A percentile compares a stretch with the other conserved stretches of the same genome.
These are phyloP conservation scores for Trichoderma pleuroti DNA, from an alignment of 2,329 filamentous ascomycete genomes.

Conservation along the genomic window DNA sequence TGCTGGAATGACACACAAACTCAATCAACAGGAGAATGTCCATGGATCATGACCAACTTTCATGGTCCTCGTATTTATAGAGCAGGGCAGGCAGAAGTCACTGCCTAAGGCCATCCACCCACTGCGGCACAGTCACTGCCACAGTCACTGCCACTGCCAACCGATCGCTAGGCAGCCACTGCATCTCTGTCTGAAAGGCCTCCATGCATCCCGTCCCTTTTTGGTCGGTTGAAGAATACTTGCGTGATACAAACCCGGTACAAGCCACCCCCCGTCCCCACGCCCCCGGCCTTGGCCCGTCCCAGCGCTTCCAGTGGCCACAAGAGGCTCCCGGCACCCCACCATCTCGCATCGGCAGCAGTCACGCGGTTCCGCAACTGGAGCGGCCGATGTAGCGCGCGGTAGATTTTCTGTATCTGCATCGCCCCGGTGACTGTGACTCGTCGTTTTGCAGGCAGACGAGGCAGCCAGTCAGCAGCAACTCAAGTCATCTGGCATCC, in stretches of 20 bases:
- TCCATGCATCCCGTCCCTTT: neutral
- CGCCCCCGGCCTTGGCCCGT: neutral
- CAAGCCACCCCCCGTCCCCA: neutral
- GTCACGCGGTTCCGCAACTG: constrained; percentile 1
- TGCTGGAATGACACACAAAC: neutral
- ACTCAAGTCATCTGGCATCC: neutral
- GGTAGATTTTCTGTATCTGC: neutral
- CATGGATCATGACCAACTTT: neutral
- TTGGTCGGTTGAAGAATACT: neutral
- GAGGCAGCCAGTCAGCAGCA: neutral
- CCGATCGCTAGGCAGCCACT: neutral
- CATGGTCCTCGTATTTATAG: neutral
- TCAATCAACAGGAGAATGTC: neutral
- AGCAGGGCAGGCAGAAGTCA: neutral
- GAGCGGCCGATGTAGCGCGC: neutral
- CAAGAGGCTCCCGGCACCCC: neutral
- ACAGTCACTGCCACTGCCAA: neutral
- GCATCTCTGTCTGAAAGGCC: neutral
- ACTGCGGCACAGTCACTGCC: neutral
- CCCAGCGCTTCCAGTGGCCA: neutral
- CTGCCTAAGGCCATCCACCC: neutral
- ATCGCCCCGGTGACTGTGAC: neutral
- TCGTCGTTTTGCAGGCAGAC: neutral
- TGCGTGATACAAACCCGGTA: neutral
- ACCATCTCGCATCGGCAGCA: neutral